Base-by-base conservation (phyloP, 768 basidiomycete genomes). In the Mycena rosella region DNA sequence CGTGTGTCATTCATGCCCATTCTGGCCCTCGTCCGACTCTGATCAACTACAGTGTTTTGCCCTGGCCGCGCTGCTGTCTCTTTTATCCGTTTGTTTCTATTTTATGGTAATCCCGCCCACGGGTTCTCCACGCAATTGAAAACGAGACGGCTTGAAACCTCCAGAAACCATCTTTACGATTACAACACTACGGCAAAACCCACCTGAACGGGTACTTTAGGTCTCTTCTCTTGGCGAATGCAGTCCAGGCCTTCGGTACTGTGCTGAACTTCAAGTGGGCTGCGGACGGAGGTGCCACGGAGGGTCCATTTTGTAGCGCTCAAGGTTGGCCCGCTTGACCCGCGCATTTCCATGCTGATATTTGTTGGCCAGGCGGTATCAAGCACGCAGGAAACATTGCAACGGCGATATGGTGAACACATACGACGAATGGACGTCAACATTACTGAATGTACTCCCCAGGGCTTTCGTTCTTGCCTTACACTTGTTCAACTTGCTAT, bases 311-410 rank as follows among this genome's bases (percentile, higher is more conserved):
- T 32, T 79, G 78, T 55, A 70, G 45, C 40, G 62, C 69, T 13
- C 78, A 79, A 72, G 78, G 77, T 76, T 26, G 40, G 72, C n/a
- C n/a, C n/a, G 13, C 42, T 34, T 15, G 22, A 7, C 60, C 11
- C 48, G 32, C 27, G 26, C 29, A 24, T 30, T 44, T 13, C 27
- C 34, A 26, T 26, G 15, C 22, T 54, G 32, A 53, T 36, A 49
- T 36, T 22, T 22, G 6, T 22, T 15, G 7, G 7, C 3, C 45
- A 78, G 83, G 79, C 29, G 79, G 75, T 1, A 68, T 81, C 42
- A 84, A 83, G 68, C 80, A 84, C 42, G 76, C 78, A 6, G 85
- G 84, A 11, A 83, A 85, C 53, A 73, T 85, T 34, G 83, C 80
- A 1, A 79, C 79, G 1, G 82, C 85, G 3, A 64, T 79, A 20